Percentiles rank a stretch among this genome's conserved stretches.
These are phyloP conservation scores for Collybia mongolica DNA, from an alignment of 768 basidiomycete genomes.

Conservation along the genomic window DNA sequence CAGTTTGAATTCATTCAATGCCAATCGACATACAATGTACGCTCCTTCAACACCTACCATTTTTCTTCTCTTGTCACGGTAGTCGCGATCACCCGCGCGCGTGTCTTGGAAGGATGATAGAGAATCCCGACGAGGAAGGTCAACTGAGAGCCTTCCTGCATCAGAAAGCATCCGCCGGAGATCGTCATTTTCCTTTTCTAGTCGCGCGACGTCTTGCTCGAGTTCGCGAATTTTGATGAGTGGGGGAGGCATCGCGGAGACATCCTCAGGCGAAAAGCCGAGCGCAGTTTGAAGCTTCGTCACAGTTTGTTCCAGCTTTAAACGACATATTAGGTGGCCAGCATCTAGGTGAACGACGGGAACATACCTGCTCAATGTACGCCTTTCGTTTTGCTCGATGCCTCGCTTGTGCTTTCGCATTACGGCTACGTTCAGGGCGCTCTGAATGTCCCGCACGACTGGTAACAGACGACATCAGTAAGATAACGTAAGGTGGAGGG, in stretches of 20 bases:
- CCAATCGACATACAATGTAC: constrained; percentile 43
- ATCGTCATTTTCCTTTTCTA: constrained; percentile 74
- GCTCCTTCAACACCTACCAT: constrained; percentile 48
- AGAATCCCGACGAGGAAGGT: constrained; percentile 46
- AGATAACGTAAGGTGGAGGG: constrained; percentile 51
- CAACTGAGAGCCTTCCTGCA: constrained; percentile 32
- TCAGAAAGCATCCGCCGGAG: constrained; percentile 66
- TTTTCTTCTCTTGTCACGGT: constrained; percentile 64
- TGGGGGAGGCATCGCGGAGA: constrained; percentile 70
- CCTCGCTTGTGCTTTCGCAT: constrained; percentile 85
- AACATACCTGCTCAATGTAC: constrained; percentile 81
- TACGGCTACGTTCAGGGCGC: constrained; percentile 82
- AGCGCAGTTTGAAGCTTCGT: constrained; percentile 79
- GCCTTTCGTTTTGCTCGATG: constrained; percentile 92
- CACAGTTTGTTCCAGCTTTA: constrained; percentile 81
- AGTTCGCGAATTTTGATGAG: constrained; percentile 77
- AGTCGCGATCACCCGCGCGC: constrained; percentile 54
- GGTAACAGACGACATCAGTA: constrained; percentile 59
- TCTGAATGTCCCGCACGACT: constrained; percentile 56
- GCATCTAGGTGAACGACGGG: background rate
- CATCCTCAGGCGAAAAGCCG: constrained; percentile 72
- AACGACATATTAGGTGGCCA: constrained; percentile 2
- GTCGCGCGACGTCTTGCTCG: constrained; percentile 73
- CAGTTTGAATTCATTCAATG: too few relatives aligned
- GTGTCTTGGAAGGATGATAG: constrained; percentile 47